Base-by-base conservation (phyloP, 768 basidiomycete species). In the Tylopilus cervinicoccineus region DNA sequence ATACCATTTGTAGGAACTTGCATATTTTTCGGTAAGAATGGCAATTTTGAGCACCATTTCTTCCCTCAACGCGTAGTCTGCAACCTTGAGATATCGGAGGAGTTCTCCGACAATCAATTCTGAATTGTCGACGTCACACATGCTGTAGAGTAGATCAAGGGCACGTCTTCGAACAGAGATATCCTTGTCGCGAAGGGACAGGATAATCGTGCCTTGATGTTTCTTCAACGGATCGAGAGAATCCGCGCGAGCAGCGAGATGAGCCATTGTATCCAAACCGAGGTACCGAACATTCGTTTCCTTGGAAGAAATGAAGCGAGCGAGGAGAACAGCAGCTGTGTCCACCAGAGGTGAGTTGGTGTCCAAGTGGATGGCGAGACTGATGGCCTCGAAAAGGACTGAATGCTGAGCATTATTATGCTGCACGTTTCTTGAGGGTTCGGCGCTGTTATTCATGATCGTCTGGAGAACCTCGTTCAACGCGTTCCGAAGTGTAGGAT, bases 21-120 rank as follows among this genome's bases (percentile, higher is more conserved):
- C 96, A 61, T 97, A 97, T 71, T 96, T 92, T 67, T 99, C 96
- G n/a, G 96, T 98, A 51, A 97, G 75, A 53, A 98, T 94, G 34
- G 96, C 96, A 47, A 99, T 95, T 70, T 98, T 98, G 46, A 98
- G 76, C 2, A 98, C 96, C 94, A 98, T 93, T 69, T 99, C 94
- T 71, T 99, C 96, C 37, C 96, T 79, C 27, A 99, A 75, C 14
- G 86, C 93, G 58, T 97, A 98, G 67, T 99, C 96, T 7, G 96
- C 96, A n/a, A 96, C 83, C 64, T 83, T 83, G 49, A 99, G 80
- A 67, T 97, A 99, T 48, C 89, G 83, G 47, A 99, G 73, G 16
- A 99, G 77, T 68, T 99, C 95, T 31, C 88, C 94, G 28, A 99
- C 96, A 59, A 98, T 93, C 53, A 90, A 72, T 64, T 96, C 93